Conservation (phyloP, 495 filamentous ascomycete species). For the Hypoxylon perforatum region DNA sequence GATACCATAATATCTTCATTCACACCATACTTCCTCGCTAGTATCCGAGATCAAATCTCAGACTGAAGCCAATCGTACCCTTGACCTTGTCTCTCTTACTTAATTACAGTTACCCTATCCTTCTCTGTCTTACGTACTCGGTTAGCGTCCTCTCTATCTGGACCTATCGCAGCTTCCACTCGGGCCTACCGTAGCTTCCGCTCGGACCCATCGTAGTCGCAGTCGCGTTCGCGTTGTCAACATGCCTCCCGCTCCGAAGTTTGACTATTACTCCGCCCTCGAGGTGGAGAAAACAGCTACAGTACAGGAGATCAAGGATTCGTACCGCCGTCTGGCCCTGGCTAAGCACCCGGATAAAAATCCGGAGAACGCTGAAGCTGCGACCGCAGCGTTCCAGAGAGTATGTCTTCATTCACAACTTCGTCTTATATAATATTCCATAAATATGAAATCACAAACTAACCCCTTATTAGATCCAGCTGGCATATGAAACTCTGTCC, state of each 20-base stretch:
- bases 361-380: slow-evolving; percentile 66
- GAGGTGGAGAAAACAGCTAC: slow-evolving; percentile 83
- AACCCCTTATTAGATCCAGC: slow-evolving; percentile 26
- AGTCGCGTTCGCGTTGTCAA: neutral
- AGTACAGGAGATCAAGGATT: slow-evolving; percentile 90
- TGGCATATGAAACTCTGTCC: slow-evolving; percentile 35
- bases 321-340: slow-evolving; percentile 91
- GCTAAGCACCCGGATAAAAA: slow-evolving; percentile 97
- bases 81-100: too few relatives aligned
- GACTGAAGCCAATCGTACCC: too few relatives aligned
- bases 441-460: neutral
- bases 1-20: too few relatives aligned
- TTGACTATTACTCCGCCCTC: slow-evolving; percentile 96
- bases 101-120: too few relatives aligned
- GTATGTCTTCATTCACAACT: slow-evolving; percentile 28
- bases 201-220: too few relatives aligned
- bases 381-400: slow-evolving; percentile 46
- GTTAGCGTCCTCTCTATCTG: too few relatives aligned
- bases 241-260: slow-evolving; percentile 25
- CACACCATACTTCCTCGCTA: too few relatives aligned
- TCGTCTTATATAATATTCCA: neutral
- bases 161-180: too few relatives aligned
- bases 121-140: too few relatives aligned
- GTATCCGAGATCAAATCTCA: too few relatives aligned
- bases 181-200: too few relatives aligned